Evolutionary conservation across 1,284 basidiomycete species (phyloP).

Genomic region (Sphaerobolus stellatus): DNA sequence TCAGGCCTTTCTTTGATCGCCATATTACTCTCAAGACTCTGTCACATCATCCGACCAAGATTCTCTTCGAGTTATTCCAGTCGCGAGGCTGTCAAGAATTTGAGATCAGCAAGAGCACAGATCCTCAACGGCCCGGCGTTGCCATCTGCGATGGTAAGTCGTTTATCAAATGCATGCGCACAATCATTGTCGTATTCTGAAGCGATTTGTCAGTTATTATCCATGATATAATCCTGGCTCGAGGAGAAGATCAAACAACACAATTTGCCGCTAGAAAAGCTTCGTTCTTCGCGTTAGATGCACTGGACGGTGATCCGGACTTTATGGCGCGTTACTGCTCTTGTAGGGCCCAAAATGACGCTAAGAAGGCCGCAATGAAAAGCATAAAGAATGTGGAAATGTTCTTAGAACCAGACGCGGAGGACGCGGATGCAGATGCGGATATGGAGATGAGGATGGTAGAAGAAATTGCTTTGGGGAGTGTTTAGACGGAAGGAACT

Average conservation of each 20-base stretch:
- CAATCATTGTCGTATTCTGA: conserved; percentile 17
- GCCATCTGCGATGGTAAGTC: conserved; percentile 51
- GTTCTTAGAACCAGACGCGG: no score
- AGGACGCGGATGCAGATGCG: conserved; percentile 5
- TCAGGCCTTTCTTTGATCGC: conserved; percentile 72
- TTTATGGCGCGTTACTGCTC: conserved; percentile 64
- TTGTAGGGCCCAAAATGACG: conserved; percentile 46
- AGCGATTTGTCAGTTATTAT: conserved; percentile 49
- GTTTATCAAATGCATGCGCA: conserved; percentile 9
- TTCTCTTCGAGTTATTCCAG: conserved; percentile 69
- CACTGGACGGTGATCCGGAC: conserved; percentile 58
- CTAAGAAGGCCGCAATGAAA: conserved; percentile 43
- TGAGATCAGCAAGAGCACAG: conserved; percentile 45
- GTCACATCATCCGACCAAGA: conserved; percentile 69
- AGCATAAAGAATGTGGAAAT: conserved; percentile 13
- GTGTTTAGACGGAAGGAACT: no score
- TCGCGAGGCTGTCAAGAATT: conserved; percentile 66
- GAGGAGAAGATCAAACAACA: conserved; percentile 48
- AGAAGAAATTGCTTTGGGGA: conserved; percentile 3
- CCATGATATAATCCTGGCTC: conserved; percentile 63
- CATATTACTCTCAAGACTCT: conserved; percentile 69
- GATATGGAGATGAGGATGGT: conserved; percentile 6
- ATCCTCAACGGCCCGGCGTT: conserved; percentile 32
- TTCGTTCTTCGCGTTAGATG: conserved; percentile 61
- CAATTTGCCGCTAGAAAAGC: conserved; percentile 57